Evolutionary conservation across 352 stramenopile genomes (phyloP), one percentile per base, ranked within the genome.

Genomic region (Pythium folliculosum): DNA sequence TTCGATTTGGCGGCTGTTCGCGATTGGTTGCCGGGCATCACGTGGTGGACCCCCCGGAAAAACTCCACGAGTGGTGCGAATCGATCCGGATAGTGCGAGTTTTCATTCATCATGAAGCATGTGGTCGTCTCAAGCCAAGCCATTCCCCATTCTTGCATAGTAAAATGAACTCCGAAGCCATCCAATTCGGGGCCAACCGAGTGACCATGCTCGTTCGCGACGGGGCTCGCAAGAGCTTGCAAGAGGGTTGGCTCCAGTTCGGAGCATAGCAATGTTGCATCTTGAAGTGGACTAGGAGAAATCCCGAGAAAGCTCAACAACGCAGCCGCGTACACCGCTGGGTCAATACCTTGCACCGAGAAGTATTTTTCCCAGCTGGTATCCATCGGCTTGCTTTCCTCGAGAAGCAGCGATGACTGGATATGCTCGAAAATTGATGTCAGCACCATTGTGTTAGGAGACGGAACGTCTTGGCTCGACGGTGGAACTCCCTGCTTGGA

Each of bases 101-200:
- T 12, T 5, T n/a, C 27, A 43, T 12, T 62, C 35, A 60, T 44
- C 9, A 69, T 13, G 35, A 56, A 65, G 0, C 19, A 44, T 9
- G 13, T 32, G 3, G 60, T 63, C 6, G 45, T 19, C 25, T 65
- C 23, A 14, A 71, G 13, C 57, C 63, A 67, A 6, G 23, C 45
- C 13, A 69, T 30, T 25, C 69, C 69, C 49, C 55, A 71, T n/a
- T 75, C 69, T 47, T 71, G 57, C 22, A 75, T n/a, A 17, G 32
- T 27, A 22, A 75, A 75, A 38, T 75, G 69, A 17, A 70, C 63
- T 25, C 69, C 69, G 22, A 75, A 75, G 12, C 69, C 63, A n/a
- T 71, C 63, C 4, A 75, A 22, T 38, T 75, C 63, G 12, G 56
- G 27, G 1, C 50, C 53, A 16, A 58, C 52, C 5, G 5, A 12